Percentiles rank a stretch among this genome's conserved stretches.
Conservation (phyloP, 75 land plant genomes). For the Azolla pinnata region DNA sequence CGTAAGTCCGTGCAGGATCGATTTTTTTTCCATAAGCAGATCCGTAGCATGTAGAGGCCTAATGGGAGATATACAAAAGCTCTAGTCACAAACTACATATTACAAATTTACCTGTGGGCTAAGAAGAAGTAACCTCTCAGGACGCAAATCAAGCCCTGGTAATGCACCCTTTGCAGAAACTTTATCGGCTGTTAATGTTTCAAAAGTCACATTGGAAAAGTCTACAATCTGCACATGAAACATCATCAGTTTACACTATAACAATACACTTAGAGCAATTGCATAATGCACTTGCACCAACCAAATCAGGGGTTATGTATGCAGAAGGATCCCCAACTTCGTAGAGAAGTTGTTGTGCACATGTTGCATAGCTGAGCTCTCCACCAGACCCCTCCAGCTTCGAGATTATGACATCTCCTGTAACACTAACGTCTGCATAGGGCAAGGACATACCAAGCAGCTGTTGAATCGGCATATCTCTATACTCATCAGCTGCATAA, state of each 20-base stretch:
- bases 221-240: constrained; percentile 51
- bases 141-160: constrained; percentile 27
- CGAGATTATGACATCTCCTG: constrained; percentile 54
- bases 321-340: constrained; percentile 81
- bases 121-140: constrained; percentile 64
- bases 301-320: constrained; percentile 88
- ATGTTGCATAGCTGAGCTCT: constrained; percentile 55
- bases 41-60: too few species aligned
- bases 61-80: too few species aligned
- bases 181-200: constrained; percentile 33
- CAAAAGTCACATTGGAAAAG: constrained; percentile 52
- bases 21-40: too few species aligned
- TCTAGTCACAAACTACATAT: too few species aligned
- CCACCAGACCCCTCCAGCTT: constrained; percentile 74
- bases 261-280: too few species aligned
- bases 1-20: too few species aligned
- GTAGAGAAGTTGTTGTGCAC: constrained; percentile 89
- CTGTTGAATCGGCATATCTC: constrained; percentile 45
- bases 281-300: too few species aligned
- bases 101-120: constrained; percentile 68
- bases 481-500: constrained; percentile 50
- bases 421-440: constrained; percentile 59
- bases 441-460: constrained; percentile 73
- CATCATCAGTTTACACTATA: background rate
- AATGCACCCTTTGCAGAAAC: constrained; percentile 61